phyloP scores from a whole-genome alignment of 2,329 filamentous ascomycete genomes.

The Tolypocladium inflatum region DNA sequence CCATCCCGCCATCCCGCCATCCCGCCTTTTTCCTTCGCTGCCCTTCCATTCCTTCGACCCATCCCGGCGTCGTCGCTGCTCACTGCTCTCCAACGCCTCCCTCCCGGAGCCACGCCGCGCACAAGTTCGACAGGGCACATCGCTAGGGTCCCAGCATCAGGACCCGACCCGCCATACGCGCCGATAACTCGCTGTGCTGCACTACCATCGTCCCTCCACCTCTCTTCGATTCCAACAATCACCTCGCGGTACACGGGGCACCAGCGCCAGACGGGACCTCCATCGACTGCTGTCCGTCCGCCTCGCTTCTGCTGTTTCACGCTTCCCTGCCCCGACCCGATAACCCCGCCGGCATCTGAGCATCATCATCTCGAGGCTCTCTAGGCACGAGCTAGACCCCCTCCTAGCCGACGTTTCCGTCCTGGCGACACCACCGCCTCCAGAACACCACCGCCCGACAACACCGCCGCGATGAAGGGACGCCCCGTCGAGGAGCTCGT shows the following conservation, averaged over 20 bases:
- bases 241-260: neutral
- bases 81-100: neutral
- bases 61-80: neutral
- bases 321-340: neutral
- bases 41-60: neutral
- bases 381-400: neutral
- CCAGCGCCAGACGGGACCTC: neutral
- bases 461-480: conserved; percentile 53
- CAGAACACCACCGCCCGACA: neutral
- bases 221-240: neutral
- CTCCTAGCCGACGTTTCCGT: neutral
- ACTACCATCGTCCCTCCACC: neutral
- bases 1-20: neutral
- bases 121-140: neutral
- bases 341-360: neutral
- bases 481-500: conserved; percentile 62
- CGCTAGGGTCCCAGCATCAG: neutral
- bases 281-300: neutral
- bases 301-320: neutral
- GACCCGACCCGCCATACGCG: neutral
- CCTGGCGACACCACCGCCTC: neutral
- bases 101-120: neutral
- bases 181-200: neutral
- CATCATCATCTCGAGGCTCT: neutral
- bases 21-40: neutral